phyloP scores from a whole-genome alignment of 2,329 filamentous ascomycete genomes.

The Ophiostoma tasmaniense region DNA sequence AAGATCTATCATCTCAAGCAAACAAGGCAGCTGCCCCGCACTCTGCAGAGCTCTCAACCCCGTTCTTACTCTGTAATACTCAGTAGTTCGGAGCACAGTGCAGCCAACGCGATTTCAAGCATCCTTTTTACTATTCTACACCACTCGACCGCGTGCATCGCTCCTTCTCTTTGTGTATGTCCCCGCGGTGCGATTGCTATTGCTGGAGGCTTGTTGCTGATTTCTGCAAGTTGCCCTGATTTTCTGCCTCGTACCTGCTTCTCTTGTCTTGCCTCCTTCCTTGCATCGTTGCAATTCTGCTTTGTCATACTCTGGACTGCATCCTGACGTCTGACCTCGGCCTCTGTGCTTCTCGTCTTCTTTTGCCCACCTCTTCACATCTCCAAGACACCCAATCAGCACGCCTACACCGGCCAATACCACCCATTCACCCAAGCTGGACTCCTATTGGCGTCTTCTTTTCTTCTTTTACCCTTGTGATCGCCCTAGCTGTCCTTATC shows the following conservation, averaged over 20 bases:
- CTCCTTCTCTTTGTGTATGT: neutral
- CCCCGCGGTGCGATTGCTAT: too few species aligned
- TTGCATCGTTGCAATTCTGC: neutral
- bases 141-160: neutral
- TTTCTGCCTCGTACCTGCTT: neutral
- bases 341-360: neutral
- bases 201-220: too few species aligned
- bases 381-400: neutral
- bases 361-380: neutral
- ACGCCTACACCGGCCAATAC: neutral
- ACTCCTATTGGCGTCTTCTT: neutral
- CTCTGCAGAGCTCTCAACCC: neutral
- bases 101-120: neutral
- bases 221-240: neutral
- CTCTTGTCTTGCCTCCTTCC: neutral
- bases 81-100: neutral
- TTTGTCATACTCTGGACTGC: conserved; percentile 3
- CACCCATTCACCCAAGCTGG: neutral
- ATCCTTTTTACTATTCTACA: neutral
- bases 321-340: conserved; percentile 2
- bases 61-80: neutral
- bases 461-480: neutral
- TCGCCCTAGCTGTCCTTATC: neutral
- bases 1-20: neutral
- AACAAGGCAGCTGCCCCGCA: conserved; percentile 13